Base-by-base conservation (phyloP, 2,329 filamentous ascomycete genomes). In the Hypocreales sp. region DNA sequence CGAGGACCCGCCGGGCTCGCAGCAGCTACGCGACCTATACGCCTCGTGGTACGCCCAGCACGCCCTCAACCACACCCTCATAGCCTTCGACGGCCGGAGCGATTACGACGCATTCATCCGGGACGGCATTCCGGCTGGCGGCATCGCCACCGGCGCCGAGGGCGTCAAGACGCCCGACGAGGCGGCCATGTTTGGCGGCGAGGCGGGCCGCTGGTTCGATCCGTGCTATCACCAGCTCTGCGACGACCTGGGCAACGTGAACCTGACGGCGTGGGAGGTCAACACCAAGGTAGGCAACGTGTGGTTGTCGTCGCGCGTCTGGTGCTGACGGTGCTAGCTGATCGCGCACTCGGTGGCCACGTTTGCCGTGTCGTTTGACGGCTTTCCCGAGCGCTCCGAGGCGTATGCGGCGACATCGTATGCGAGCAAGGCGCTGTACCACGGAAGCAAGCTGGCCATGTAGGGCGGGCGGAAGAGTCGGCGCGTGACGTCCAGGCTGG, bases 21-120 rank as follows among this genome's bases (percentile, higher is more conserved):
- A 75, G 35, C 64, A 82, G 45, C 60, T 82, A 30, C 67, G 74
- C 32, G 55, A 74, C 33, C 55, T 82, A 20, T 83, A 81, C 46
- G 56, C 73, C 13, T 58, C 72, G 26, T 83, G 68, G 62, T 84
- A 77, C 53, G 50, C 61, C 33, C 50, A 57, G 2, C 60, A 73
- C 14, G 72, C 62, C 2, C 59, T 73, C 31, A 72, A 73, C 49
- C 75, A 73, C 45, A 78, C 71, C 1, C 70, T 78, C 31, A 79
- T 79, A 16, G 67, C 71, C 3, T 87, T 90, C 38, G 76, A 83
- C 40, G 80, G 80, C 6, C 72, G 80, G 32, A 81, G 74, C 35
- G 81, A 90, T 50, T 87, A 87, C 40, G 77, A 74, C 27, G 75
- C 71, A 2, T 86, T 87, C 56, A 76, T 84, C 41, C 62, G 69